phyloP scores from a whole-genome alignment of 2,329 filamentous ascomycete genomes.

The Alternaria brassicicola region DNA sequence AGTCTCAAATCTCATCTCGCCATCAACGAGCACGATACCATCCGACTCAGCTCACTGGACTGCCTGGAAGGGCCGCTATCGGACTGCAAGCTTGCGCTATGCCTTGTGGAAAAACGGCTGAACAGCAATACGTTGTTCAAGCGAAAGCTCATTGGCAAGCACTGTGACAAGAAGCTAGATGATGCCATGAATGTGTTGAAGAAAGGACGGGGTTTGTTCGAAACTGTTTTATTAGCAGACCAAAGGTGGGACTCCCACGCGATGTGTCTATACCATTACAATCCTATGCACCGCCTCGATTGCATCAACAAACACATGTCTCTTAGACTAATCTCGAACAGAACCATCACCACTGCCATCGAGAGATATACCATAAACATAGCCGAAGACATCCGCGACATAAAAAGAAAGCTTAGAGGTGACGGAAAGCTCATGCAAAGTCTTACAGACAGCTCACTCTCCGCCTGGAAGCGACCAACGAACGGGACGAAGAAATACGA shows the following conservation, averaged over 20 bases:
- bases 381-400: background rate
- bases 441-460: background rate
- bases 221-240: background rate
- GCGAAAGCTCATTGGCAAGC: background rate
- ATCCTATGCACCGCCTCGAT: background rate
- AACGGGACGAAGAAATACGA: background rate
- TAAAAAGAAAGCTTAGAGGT: background rate
- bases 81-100: background rate
- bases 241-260: background rate
- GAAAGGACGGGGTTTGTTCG: background rate
- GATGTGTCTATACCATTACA: background rate
- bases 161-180: background rate
- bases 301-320: background rate
- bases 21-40: background rate
- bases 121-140: background rate
- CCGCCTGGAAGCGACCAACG: background rate
- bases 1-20: background rate
- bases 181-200: background rate
- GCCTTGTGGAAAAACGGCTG: background rate
- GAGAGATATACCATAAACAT: background rate
- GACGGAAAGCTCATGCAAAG: background rate
- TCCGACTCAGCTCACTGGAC: background rate
- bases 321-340: fast-evolving
- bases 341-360: background rate
- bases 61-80: background rate